These are phyloP conservation scores for Pinus taeda DNA, from an alignment of 75 land plant genomes.

Conservation along the genomic window DNA sequence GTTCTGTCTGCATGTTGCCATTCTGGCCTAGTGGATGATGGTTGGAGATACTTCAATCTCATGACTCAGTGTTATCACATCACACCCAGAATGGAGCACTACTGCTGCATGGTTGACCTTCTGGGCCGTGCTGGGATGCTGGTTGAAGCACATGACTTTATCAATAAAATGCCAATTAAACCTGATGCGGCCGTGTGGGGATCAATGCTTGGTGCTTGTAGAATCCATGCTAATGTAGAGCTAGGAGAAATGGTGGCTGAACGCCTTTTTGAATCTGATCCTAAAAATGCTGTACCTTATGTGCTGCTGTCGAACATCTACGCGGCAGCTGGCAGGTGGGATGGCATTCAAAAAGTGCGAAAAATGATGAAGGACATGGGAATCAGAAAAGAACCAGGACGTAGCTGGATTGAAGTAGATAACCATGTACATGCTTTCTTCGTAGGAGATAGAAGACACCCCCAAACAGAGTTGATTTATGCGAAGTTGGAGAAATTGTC, in stretches of 20 bases:
- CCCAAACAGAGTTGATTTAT: too few relatives aligned
- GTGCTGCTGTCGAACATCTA: background rate
- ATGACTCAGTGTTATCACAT: background rate
- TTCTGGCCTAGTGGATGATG: constrained; percentile 13
- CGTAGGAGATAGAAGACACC: too few relatives aligned
- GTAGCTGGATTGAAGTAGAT: too few relatives aligned
- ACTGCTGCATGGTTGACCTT: constrained; percentile 15
- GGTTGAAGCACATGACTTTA: constrained; percentile 2
- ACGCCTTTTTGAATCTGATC: background rate
- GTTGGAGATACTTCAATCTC: background rate
- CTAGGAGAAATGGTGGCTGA: background rate
- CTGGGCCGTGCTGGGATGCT: constrained; percentile 13
- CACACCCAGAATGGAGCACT: constrained; percentile 5
- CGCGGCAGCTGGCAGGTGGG: background rate
- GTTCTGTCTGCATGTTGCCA: constrained; percentile 26
- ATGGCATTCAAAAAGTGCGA: too few relatives aligned
- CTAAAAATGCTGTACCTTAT: background rate
- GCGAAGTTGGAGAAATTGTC: too few relatives aligned
- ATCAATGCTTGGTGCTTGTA: constrained; percentile 15
- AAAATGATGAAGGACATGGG: too few relatives aligned
- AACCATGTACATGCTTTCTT: too few relatives aligned
- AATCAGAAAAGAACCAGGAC: too few relatives aligned
- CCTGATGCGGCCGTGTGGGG: constrained; percentile 7
- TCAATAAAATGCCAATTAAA: constrained; percentile 5
- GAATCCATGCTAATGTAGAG: constrained; percentile 8